Evolutionary conservation across 179 eudicot species (phyloP).

Genomic region (Carnegiea gigantea): DNA sequence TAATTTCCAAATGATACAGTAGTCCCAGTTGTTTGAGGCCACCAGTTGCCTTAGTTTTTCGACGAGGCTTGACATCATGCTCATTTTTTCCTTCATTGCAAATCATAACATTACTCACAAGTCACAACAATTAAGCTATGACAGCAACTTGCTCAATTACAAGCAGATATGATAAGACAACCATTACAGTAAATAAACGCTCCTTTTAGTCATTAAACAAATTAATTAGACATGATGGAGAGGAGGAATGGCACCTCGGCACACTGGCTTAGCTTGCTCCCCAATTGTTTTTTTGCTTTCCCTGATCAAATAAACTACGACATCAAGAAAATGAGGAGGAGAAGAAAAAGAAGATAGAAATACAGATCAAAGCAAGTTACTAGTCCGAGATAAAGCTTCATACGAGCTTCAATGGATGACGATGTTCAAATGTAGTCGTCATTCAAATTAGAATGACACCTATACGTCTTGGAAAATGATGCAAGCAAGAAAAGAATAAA

Average conservation of each 20-base stretch:
- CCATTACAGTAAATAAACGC: too few relatives aligned
- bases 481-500: background rate
- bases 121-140: background rate
- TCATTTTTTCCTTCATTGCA: constrained; percentile 37
- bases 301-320: constrained; percentile 26
- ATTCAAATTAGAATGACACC: background rate
- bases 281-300: background rate
- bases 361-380: constrained; percentile 14
- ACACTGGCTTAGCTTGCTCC: constrained; percentile 2
- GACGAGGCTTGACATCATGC: constrained; percentile 40
- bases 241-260: constrained; percentile 11
- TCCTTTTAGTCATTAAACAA: background rate
- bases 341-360: constrained; percentile 24
- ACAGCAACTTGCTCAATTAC: too few relatives aligned
- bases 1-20: constrained; percentile 75
- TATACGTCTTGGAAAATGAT: constrained; percentile 1
- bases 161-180: too few relatives aligned
- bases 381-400: constrained; percentile 25
- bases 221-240: background rate
- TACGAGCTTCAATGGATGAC: constrained; percentile 4
- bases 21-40: constrained; percentile 73
- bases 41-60: constrained; percentile 67
- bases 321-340: constrained; percentile 23
- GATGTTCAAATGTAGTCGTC: background rate
- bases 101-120: background rate